phyloP scores from a whole-genome alignment of 331 rosid species.

The Quercus phellos region DNA sequence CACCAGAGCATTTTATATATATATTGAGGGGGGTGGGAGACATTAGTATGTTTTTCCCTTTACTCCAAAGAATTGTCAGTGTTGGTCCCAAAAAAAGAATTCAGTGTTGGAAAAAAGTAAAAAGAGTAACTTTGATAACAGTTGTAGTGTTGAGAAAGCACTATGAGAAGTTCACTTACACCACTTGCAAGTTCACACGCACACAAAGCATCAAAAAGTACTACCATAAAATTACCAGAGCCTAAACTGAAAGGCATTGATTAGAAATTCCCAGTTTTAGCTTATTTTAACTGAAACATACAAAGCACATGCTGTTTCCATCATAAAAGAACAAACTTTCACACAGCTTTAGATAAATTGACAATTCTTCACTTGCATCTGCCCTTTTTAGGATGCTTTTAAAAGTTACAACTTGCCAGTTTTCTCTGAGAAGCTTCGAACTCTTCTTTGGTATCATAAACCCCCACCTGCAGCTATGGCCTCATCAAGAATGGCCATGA shows the following conservation, averaged over 20 bases:
- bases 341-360: not conserved
- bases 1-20: not conserved
- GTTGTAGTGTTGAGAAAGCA: too few species aligned
- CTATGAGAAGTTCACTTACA: too few species aligned
- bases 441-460: slow-evolving; percentile 59
- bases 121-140: too few species aligned
- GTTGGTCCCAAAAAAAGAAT: not conserved
- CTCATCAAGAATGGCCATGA: slow-evolving; percentile 78
- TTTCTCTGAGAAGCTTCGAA: slow-evolving; percentile 74
- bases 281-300: too few species aligned
- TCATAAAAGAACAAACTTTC: not conserved
- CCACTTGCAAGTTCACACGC: too few species aligned
- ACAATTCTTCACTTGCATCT: slow-evolving; percentile 36
- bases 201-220: too few species aligned
- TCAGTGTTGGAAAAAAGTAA: not conserved
- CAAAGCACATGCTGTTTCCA: too few species aligned
- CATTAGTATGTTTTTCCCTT: not conserved
- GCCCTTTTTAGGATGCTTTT: slow-evolving; percentile 39
- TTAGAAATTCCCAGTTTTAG: too few species aligned
- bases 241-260: too few species aligned
- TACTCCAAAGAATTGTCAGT: not conserved
- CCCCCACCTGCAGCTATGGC: slow-evolving; percentile 60
- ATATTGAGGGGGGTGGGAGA: not conserved
- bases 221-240: too few species aligned
- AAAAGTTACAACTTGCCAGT: slow-evolving; percentile 46